Percentiles rank a stretch among this genome's conserved stretches.
Conservation (phyloP, 2,329 filamentous ascomycete genomes). For the Neofusicoccum sp. region DNA sequence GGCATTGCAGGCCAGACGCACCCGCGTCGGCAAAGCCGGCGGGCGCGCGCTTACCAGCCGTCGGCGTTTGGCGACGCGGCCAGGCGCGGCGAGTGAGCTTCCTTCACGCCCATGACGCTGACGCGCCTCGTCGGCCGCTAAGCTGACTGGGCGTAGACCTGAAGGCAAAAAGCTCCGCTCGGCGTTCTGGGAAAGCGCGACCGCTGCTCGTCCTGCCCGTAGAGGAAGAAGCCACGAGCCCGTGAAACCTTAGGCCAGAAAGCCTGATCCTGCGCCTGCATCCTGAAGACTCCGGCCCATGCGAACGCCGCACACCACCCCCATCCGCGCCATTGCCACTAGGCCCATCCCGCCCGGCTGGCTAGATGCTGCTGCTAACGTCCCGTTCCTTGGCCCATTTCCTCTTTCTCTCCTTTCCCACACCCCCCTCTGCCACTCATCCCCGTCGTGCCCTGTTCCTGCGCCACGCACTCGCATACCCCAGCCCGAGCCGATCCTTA, state of each 20-base stretch:
- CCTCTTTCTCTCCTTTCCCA: not conserved
- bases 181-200: slow-evolving; percentile 1
- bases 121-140: too few relatives aligned
- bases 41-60: too few relatives aligned
- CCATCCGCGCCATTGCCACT: too few relatives aligned
- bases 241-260: not conserved
- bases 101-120: too few relatives aligned
- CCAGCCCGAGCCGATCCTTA: slow-evolving; percentile 5
- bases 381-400: not conserved
- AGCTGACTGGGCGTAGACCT: not conserved
- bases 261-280: too few relatives aligned
- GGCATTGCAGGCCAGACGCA: not conserved
- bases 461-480: not conserved
- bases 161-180: not conserved
- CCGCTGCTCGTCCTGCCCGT: slow-evolving; percentile 16
- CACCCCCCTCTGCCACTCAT: not conserved
- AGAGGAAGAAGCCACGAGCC: slow-evolving; percentile 14
- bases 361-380: too few relatives aligned
- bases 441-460: slow-evolving; percentile 5
- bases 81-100: too few relatives aligned
- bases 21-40: slow-evolving; percentile 9
- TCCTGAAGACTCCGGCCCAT: too few relatives aligned
- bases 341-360: too few relatives aligned
- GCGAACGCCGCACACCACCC: too few relatives aligned
- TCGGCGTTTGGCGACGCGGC: not conserved